phyloP scores from a whole-genome alignment of 148 eudicot genomes.

The Fagopyrum homotropicum region DNA sequence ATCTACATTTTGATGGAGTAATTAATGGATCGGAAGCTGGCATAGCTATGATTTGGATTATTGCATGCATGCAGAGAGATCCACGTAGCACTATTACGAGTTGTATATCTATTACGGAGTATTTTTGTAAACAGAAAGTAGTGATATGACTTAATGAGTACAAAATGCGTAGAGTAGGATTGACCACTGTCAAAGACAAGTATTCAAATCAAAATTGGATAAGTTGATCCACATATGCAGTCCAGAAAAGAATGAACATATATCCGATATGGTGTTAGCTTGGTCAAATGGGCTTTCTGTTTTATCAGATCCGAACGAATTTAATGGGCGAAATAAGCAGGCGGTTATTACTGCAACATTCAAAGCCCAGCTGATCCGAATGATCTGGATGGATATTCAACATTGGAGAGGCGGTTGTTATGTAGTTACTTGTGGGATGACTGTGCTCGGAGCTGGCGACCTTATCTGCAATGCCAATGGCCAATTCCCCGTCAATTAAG shows the following conservation, averaged over 20 bases:
- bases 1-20: background rate
- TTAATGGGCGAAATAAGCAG: background rate
- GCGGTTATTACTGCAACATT: background rate
- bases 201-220: background rate
- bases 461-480: background rate
- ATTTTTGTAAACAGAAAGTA: too few relatives aligned
- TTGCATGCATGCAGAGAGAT: background rate
- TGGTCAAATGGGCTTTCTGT: background rate
- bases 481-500: background rate
- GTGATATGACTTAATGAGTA: background rate
- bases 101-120: too few relatives aligned
- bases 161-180: background rate
- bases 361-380: constrained; percentile 1
- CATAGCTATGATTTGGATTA: background rate
- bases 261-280: background rate
- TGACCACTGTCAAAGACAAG: background rate
- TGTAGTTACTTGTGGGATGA: background rate
- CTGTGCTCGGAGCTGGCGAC: background rate
- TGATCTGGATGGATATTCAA: background rate
- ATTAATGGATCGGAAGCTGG: background rate
- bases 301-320: background rate
- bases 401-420: background rate
- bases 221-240: background rate
- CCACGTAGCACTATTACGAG: background rate
- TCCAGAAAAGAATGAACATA: background rate